Base-by-base conservation (phyloP, 2,329 filamentous ascomycete species). In the Conoideocrella luteorostrata region DNA sequence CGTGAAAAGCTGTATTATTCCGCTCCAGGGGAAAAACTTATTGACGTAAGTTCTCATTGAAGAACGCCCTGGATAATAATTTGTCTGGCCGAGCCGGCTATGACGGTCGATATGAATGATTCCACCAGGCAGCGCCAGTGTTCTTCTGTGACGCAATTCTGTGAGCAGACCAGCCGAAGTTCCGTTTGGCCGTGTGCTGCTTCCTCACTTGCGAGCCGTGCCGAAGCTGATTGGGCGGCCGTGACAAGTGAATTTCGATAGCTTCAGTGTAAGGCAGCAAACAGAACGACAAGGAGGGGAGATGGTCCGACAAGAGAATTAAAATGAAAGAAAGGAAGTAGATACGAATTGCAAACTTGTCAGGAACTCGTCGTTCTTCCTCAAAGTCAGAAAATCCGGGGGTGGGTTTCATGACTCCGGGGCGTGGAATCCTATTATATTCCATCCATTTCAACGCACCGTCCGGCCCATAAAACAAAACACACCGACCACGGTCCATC, bases 391-490 rank as follows among this genome's bases (percentile, higher is more conserved):
- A 26, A 37, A 45, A 47, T 45, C 41, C 44, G 44, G 47, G 47
- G 47, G 41, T 47, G 44, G 47, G 34, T 45, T 47, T 39, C 24
- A 24, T 41, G 37, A 24, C 26, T 35, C 36, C 26, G 37, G 36
- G 40, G 41, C 26, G 41, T 43, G 45, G 41, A 44, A 36, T 39
- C 15, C 30, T 46, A 43, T 46, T 46, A 46, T 46, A 47, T 37
- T 34, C 33, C 23, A 24, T 17, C 33, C 13, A 39, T 32, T 28
- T 30, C 39, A 30, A 21, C 33, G 29, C 17, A 7, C 43, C 17
- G 21, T 15, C 17, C 7, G 10, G n/a, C 22, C 34, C 34, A 36
- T 36, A 3, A 33, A 33, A 7, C n/a, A n/a, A 17, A 33, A 34
- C 29, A 15, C 21, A 17, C 30, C 37, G 6, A 18, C 15, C 13